These are phyloP conservation scores for Datura wrightii DNA, from an alignment of 257 asterid species.

Conservation along the genomic window DNA sequence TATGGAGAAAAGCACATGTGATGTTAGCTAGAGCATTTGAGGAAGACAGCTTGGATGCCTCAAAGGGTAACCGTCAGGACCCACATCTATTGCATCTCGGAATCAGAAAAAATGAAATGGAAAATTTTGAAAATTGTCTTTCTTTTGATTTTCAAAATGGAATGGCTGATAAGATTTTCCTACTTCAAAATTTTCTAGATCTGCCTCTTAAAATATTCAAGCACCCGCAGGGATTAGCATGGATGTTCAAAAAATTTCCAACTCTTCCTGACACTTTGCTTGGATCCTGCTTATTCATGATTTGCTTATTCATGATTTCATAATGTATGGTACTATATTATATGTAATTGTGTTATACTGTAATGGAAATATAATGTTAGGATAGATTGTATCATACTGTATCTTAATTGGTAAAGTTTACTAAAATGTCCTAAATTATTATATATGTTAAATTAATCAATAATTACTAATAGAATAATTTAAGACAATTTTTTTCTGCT, in stretches of 20 bases:
- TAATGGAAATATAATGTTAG: no score
- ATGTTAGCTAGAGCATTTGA: constrained; percentile 24
- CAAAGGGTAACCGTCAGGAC: background rate
- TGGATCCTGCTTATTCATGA: no score
- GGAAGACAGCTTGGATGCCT: constrained; percentile 33
- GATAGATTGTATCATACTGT: no score
- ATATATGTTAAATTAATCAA: no score
- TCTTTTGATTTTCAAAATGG: background rate
- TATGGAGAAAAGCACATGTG: constrained; percentile 35
- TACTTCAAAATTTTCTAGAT: background rate
- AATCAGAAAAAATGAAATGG: background rate
- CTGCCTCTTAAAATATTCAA: background rate
- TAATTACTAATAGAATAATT: no score
- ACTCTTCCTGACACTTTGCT: background rate
- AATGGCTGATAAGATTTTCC: background rate
- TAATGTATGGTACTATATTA: no score
- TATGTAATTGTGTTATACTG: no score
- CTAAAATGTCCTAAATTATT: no score
- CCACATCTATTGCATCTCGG: constrained; percentile 19
- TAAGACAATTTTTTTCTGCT: no score
- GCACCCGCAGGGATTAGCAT: background rate
- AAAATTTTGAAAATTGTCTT: background rate
- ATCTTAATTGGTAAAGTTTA: no score
- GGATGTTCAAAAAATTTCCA: background rate
- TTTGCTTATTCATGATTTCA: no score